These are phyloP conservation scores for Penicillium longicatenatum DNA, from an alignment of 495 filamentous ascomycete genomes.

Conservation along the genomic window DNA sequence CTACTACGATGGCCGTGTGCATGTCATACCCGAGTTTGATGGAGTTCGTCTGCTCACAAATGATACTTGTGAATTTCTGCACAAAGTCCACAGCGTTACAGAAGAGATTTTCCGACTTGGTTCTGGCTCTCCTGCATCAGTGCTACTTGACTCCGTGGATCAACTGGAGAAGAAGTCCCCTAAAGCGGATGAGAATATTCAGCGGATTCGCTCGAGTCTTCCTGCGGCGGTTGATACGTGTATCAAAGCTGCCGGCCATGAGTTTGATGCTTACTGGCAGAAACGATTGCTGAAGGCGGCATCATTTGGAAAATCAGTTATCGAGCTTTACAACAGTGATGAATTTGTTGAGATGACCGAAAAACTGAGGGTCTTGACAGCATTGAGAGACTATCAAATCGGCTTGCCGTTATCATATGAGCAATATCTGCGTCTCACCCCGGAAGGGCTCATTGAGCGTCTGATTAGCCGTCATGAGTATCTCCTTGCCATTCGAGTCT, in stretches of 20 bases:
- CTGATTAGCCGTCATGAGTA: slow-evolving; percentile 90
- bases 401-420: slow-evolving; percentile 92
- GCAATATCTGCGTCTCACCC: slow-evolving; percentile 83
- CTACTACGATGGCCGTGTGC: slow-evolving; percentile 88
- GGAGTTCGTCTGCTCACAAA: slow-evolving; percentile 86
- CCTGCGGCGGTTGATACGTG: slow-evolving; percentile 92
- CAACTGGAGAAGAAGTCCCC: slow-evolving; percentile 92
- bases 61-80: slow-evolving; percentile 91
- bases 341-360: slow-evolving; percentile 99
- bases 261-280: slow-evolving; percentile 88
- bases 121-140: slow-evolving; percentile 82
- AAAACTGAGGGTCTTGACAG: slow-evolving; percentile 87
- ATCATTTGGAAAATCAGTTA: slow-evolving; percentile 94
- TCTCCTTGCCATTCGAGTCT: slow-evolving; percentile 84
- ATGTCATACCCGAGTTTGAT: slow-evolving; percentile 86
- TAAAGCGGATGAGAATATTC: slow-evolving; percentile 96
- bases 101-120: slow-evolving; percentile 88
- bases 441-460: slow-evolving; percentile 81
- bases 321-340: slow-evolving; percentile 95
- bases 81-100: slow-evolving; percentile 82
- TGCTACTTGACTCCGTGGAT: slow-evolving; percentile 88
- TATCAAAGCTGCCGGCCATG: slow-evolving; percentile 86
- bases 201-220: slow-evolving; percentile 82
- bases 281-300: slow-evolving; percentile 94
- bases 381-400: slow-evolving; percentile 85